phyloP scores from a whole-genome alignment of 495 filamentous ascomycete species.

The Penicillium ucsense region DNA sequence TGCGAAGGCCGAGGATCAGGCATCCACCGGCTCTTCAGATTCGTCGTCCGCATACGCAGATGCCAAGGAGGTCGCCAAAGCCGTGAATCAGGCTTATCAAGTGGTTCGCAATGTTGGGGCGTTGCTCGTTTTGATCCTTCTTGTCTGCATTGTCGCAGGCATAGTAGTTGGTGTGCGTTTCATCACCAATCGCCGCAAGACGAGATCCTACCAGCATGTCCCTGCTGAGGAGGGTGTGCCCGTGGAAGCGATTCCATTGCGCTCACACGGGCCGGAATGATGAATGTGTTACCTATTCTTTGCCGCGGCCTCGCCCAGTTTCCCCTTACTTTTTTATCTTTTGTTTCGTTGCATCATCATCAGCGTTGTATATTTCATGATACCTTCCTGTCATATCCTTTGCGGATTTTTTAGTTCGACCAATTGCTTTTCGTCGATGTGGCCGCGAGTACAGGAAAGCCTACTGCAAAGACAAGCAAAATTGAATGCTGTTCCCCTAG shows the following conservation, averaged over 20 bases:
- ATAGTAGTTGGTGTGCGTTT: conserved; percentile 16
- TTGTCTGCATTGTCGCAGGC: conserved; percentile 18
- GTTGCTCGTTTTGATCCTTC: conserved; percentile 24
- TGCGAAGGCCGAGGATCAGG: conserved; percentile 1
- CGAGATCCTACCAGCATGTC: conserved; percentile 24
- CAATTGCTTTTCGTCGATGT: conserved; percentile 9
- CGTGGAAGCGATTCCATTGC: conserved; percentile 16
- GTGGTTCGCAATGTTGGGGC: conserved; percentile 26
- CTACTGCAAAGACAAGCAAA: no score
- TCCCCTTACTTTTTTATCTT: neutral
- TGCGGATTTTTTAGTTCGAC: neutral
- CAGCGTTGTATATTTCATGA: conserved; percentile 12
- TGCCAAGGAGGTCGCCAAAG: conserved; percentile 24
- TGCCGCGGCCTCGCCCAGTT: neutral
- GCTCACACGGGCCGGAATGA: conserved; percentile 8
- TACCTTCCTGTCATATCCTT: neutral
- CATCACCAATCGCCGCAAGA: conserved; percentile 15
- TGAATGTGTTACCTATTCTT: neutral
- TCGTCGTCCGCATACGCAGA: conserved; percentile 8
- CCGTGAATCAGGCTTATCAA: conserved; percentile 25
- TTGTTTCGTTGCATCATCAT: conserved; percentile 7
- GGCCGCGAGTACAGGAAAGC: neutral
- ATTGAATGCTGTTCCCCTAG: no score
- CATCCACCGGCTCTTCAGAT: neutral
- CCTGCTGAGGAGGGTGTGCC: conserved; percentile 23